Evolutionary conservation across 208 protist genomes (phyloP).

Genomic region (Trypanosoma mega): DNA sequence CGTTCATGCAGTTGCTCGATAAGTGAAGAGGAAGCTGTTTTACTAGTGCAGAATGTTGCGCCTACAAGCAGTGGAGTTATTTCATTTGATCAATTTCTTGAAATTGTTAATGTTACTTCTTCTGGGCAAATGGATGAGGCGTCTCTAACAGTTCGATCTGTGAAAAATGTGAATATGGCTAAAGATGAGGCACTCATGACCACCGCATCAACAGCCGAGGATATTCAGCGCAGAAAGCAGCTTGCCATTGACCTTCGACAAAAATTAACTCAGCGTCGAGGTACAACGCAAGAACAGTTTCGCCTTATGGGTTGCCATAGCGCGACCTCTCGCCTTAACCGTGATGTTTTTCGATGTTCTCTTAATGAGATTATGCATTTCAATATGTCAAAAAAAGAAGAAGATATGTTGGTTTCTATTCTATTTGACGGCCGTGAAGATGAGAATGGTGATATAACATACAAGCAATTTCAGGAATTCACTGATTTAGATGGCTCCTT

Average conservation of each 20-base stretch:
- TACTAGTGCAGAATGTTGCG: slow-evolving; percentile 74
- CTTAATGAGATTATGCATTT: slow-evolving; percentile 84
- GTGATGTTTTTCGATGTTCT: slow-evolving; percentile 65
- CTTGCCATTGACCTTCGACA: slow-evolving; percentile 66
- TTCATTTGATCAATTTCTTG: slow-evolving; percentile 74
- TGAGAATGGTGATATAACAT: slow-evolving; percentile 79
- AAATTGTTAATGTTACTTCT: slow-evolving; percentile 56
- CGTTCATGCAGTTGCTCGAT: slow-evolving; percentile 80
- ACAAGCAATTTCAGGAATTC: slow-evolving; percentile 89
- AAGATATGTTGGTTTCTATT: slow-evolving; percentile 77
- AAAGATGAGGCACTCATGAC: slow-evolving; percentile 46
- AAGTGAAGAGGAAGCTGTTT: slow-evolving; percentile 77
- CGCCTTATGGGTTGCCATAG: slow-evolving; percentile 71
- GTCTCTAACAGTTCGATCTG: slow-evolving; percentile 49
- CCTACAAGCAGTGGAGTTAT: slow-evolving; percentile 66
- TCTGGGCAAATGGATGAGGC: slow-evolving; percentile 72
- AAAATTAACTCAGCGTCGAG: slow-evolving; percentile 81
- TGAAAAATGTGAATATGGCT: slow-evolving; percentile 70
- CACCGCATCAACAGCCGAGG: slow-evolving; percentile 33
- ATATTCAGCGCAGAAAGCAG: slow-evolving; percentile 41
- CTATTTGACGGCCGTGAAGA: slow-evolving; percentile 83
- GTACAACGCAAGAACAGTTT: slow-evolving; percentile 79
- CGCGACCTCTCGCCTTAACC: slow-evolving; percentile 64
- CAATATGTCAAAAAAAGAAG: slow-evolving; percentile 68
- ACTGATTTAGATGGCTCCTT: slow-evolving; percentile 34